phyloP scores from a whole-genome alignment of 1,284 basidiomycete genomes.

The Naganishia liquefaciens region DNA sequence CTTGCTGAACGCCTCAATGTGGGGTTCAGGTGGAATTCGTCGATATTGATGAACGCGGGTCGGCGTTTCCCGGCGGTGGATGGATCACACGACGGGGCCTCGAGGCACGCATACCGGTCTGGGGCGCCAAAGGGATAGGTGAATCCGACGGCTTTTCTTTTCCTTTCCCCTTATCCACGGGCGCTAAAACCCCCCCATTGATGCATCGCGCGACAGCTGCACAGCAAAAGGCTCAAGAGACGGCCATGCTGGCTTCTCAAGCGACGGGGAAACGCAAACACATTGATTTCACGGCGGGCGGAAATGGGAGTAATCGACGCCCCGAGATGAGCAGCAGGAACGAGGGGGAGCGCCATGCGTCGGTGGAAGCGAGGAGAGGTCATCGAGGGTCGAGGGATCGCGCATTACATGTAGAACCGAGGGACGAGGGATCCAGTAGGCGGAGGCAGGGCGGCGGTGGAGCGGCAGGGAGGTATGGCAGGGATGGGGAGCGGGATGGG shows the following conservation, averaged over 20 bases:
- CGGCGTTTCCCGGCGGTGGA: conserved; percentile 68
- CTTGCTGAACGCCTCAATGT: background rate
- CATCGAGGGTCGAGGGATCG: background rate
- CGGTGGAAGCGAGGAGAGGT: background rate
- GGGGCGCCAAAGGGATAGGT: conserved; percentile 41
- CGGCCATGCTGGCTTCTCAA: conserved; percentile 60
- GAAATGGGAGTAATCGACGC: conserved; percentile 4
- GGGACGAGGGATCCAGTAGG: background rate
- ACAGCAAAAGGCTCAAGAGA: conserved; percentile 63
- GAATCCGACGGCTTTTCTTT: conserved; percentile 40
- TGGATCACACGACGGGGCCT: conserved; percentile 45
- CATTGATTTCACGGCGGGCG: conserved; percentile 60
- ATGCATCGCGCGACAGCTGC: conserved; percentile 42
- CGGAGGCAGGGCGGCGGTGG: conserved; percentile 28
- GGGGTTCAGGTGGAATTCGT: conserved; percentile 73
- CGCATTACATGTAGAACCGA: background rate
- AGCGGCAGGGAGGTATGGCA: conserved; percentile 28
- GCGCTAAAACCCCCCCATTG: no score
- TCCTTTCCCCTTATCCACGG: no score
- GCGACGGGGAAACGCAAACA: conserved; percentile 60
- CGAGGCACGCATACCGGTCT: conserved; percentile 36
- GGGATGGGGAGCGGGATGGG: conserved; percentile 35
- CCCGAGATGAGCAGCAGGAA: background rate
- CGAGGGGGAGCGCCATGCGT: background rate
- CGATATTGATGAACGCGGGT: conserved; percentile 78